Base-by-base conservation (phyloP, 441 rosid genomes). In the Brassica hybrid region DNA sequence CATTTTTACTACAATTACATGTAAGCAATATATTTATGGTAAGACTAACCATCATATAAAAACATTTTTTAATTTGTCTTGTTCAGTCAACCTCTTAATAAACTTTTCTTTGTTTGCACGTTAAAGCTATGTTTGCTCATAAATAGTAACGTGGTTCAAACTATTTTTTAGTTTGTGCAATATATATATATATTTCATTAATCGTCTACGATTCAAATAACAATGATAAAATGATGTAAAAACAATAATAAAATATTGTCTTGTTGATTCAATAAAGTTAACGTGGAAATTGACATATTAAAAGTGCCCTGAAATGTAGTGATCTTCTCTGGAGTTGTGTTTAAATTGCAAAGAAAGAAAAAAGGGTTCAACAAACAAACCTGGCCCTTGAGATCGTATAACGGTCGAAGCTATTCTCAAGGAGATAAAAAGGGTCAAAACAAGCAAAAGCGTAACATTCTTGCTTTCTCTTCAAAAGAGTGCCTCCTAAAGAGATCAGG, bases 391-490 rank as follows among this genome's bases (percentile, higher is more conserved):
- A 18, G 61, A 60, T 67, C 50, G 48, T 41, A 25, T 7, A 67
- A 67, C 72, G 59, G 41, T 17, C 17, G 5, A 5, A 75, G 50
- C 78, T 66, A 75, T 75, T 75, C 50, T 25, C 27, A 58, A 59
- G 78, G 73, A 75, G 73, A 59, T 3, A 32, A 67, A 75, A 59
- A 17, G 16, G 36, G 73, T 36, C 32, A 27, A 25, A 59, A n/a
- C 73, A 59, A 30, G 23, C 21, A 71, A 67, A 32, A 75, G 0
- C 38, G 25, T 41, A 56, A 41, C 17, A 45, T 32, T 73, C 36
- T 62, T 30, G 13, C 13, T 14, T 54, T 54, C 59, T 54, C 1
- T 56, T 56, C 25, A 8, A 54, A 52, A 14, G 10, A 52, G 21
- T 16, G 3, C 57, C 18, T 14, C 10, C 21, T 21, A 50, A 6